Evolutionary conservation across 1,139 yeast species (phyloP), one percentile per base, ranked within the genome.

Genomic region (Pichia sp.): DNA sequence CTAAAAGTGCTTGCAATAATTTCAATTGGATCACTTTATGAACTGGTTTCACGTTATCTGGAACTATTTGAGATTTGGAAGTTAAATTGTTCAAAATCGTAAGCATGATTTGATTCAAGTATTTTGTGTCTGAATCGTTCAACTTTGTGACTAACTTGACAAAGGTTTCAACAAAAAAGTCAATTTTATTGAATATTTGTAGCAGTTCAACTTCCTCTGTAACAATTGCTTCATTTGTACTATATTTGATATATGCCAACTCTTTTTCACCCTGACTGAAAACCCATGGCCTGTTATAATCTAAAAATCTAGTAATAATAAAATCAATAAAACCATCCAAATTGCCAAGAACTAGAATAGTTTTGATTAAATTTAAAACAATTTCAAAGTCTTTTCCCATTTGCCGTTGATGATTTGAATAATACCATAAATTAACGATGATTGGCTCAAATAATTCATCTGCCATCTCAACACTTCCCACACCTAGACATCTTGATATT

Each of bases 61-160:
- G 11, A 32, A 59, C 62, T 4, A 54, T 44, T n/a, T 54, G 47
- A n/a, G 56, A 52, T 13, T 62, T 51, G 16, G 66, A 62, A 25
- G 84, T 67, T 90, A 95, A 86, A 55, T 80, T 69, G 51, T 73
- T 73, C 51, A 90, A 67, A 1, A 82, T 66, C 0, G 54, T 55
- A 6, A 80, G 67, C 58, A 88, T 84, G 5, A 80, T 63, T 11
- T 61, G 57, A 39, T 75, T 76, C 2, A 80, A 66, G 12, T 72
- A 62, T 1, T 66, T 70, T 16, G 74, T 78, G 48, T 77, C 80
- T 7, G 82, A 58, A 37, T 78, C 71, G 42, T 68, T 68, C 45
- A 87, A 61, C 8, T 84, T 59, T n/a, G 48, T 35, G 16, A 58
- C 34, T 6, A 60, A 25, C 3, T 67, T 70, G 1, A 75, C 56